Evolutionary conservation across 2,329 filamentous ascomycete species (phyloP), one percentile per base, ranked within the genome.

Genomic region (Lecanicillium sp.): DNA sequence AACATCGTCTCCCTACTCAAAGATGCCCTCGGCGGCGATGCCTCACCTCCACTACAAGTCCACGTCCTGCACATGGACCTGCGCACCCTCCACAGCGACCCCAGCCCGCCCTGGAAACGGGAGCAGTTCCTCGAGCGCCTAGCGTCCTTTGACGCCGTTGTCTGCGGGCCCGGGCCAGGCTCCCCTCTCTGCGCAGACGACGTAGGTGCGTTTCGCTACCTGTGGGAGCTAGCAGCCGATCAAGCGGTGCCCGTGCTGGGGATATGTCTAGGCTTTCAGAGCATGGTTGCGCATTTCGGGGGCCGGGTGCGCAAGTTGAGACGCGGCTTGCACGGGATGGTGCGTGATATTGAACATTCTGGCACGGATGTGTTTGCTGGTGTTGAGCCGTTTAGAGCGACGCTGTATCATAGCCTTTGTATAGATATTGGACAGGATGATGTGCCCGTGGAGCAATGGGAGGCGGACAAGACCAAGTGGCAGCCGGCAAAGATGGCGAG

Each of bases 121-220:
- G 65, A 73, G 46, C 42, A 62, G 34, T 57, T 62, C 29, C 42
- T 55, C 25, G 40, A 47, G 4, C 53, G 54, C 19, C 63, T 82
- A 9, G 50, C 59, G 27, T 63, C 70, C 30, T 94, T 89, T 56
- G 82, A 90, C 59, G 92, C 87, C 29, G 78, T 95, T 16, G 83
- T 96, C 35, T 85, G 87, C 47, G 90, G 92, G 0, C 92, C 92
- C 1, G 92, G 92, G 0, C 92, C 92, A 1, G 92, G 92, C 9
- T 79, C 85, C 52, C 87, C 90, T 1, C 71, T 72, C 33, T 73
- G 77, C 42, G 60, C 74, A 7, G 63, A 37, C n/a, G 90, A 96
- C 59, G 79, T 95, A 28, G 92, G 92, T 9, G 70, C 92, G 30
- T 92, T 95, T 65, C 71, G 68, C 39, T 64, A 78, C 45, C 68